Conservation (phyloP, 345 rosid genomes). For the Carallia pectinifolia region DNA sequence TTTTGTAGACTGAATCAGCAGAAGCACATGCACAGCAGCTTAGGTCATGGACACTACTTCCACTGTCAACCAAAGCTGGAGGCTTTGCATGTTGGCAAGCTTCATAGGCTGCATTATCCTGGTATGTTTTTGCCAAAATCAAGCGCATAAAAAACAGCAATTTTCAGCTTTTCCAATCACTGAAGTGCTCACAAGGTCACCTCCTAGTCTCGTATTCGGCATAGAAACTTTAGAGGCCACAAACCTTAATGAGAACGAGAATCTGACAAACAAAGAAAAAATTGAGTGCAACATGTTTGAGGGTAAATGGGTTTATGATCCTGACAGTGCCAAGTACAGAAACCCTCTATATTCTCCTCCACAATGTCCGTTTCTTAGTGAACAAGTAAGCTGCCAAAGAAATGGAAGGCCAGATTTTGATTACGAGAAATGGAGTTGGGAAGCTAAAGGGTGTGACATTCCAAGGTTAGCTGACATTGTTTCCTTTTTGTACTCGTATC, state of each 20-base stretch:
- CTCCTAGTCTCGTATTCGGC: background rate
- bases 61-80: conserved; percentile 32
- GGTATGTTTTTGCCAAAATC: conserved; percentile 9
- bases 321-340: conserved; percentile 9
- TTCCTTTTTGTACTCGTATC: background rate
- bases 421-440: conserved; percentile 60
- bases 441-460: conserved; percentile 40
- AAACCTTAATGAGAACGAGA: background rate
- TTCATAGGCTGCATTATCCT: conserved; percentile 28
- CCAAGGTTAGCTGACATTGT: conserved; percentile 29
- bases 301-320: conserved; percentile 56
- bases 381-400: conserved; percentile 45
- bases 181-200: background rate
- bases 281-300: conserved; percentile 37
- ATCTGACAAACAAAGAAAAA: background rate
- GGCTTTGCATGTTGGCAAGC: conserved; percentile 33
- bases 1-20: background rate
- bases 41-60: conserved; percentile 17
- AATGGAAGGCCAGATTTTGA: conserved; percentile 47
- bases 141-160: background rate
- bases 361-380: conserved; percentile 48
- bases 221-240: background rate
- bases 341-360: conserved; percentile 25
- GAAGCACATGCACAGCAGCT: background rate
- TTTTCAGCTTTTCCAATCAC: conserved; percentile 16